These are phyloP conservation scores for Barnettozyma siamensis DNA, from an alignment of 805 yeast genomes.

Conservation along the genomic window DNA sequence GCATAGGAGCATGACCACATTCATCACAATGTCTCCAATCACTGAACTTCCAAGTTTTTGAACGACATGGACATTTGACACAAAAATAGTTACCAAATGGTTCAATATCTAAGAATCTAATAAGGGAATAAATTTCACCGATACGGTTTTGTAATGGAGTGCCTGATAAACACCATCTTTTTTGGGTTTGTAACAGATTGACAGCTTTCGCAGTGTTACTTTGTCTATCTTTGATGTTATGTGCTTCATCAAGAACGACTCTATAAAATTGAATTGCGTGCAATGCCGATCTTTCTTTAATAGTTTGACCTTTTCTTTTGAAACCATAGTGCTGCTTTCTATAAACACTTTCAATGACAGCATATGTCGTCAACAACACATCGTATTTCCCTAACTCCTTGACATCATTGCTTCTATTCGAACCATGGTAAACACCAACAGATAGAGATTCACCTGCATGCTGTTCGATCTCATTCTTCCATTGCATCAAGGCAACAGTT, in stretches of 20 bases:
- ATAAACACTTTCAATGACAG: slow-evolving; percentile 82
- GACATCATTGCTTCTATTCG: slow-evolving; percentile 52
- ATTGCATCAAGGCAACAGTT: slow-evolving; percentile 97
- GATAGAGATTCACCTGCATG: slow-evolving; percentile 71
- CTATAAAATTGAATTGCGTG: slow-evolving; percentile 76
- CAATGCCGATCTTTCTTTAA: slow-evolving; percentile 69
- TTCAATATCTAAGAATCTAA: slow-evolving; percentile 72
- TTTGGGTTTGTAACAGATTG: slow-evolving; percentile 59
- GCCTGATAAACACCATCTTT: slow-evolving; percentile 90
- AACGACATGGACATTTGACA: slow-evolving; percentile 83
- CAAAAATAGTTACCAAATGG: slow-evolving; percentile 92
- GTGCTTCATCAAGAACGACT: slow-evolving; percentile 93
- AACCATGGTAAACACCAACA: slow-evolving; percentile 80
- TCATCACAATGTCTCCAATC: slow-evolving; percentile 78
- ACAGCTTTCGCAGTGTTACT: slow-evolving; percentile 94
- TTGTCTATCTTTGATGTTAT: slow-evolving; percentile 91
- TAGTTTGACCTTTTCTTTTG: slow-evolving; percentile 60
- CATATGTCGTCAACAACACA: slow-evolving; percentile 86
- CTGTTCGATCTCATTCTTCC: slow-evolving; percentile 87
- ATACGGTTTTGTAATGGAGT: slow-evolving; percentile 95
- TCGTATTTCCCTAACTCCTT: slow-evolving; percentile 60
- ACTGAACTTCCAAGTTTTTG: slow-evolving; percentile 78
- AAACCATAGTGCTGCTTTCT: slow-evolving; percentile 83
- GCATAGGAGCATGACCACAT: slow-evolving; percentile 92
- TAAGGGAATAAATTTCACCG: slow-evolving; percentile 92